Conservation (phyloP, 805 yeast species). For the Lipomyces mesembrius region DNA sequence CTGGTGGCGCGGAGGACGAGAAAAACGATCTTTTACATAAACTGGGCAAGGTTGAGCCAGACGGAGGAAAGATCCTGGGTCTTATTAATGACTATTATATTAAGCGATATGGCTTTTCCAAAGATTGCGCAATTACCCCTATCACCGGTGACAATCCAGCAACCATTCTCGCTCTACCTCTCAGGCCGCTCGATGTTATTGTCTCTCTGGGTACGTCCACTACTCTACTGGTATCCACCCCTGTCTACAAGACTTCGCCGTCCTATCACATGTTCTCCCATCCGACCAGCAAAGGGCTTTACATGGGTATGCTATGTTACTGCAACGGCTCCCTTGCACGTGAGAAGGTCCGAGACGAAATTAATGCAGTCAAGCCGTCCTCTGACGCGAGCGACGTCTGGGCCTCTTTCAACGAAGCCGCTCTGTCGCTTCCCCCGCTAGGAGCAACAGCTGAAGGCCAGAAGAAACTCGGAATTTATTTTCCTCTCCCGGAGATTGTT, state of each 20-base stretch:
- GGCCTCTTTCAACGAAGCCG: conserved; percentile 42
- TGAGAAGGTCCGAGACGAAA: conserved; percentile 68
- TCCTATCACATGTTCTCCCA: conserved; percentile 86
- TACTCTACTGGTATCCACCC: conserved; percentile 80
- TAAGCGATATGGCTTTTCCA: conserved; percentile 63
- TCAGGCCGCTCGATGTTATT: conserved; percentile 73
- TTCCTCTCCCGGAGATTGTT: conserved; percentile 88
- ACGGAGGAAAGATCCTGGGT: conserved; percentile 57
- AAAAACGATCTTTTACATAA: conserved; percentile 48
- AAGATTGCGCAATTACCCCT: conserved; percentile 62
- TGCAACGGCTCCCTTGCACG: conserved; percentile 90
- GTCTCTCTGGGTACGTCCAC: conserved; percentile 92
- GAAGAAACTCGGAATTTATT: conserved; percentile 72
- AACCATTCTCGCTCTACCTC: conserved; percentile 80
- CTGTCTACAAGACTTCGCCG: conserved; percentile 74
- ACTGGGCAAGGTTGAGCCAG: conserved; percentile 46
- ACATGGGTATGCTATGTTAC: conserved; percentile 95
- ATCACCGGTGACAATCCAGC: conserved; percentile 93
- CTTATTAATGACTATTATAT: conserved; percentile 63
- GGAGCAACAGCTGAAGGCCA: conserved; percentile 16
- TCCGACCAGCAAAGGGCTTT: conserved; percentile 74
- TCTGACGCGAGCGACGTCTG: conserved; percentile 40
- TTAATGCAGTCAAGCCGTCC: conserved; percentile 54
- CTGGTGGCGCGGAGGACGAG: conserved; percentile 43
- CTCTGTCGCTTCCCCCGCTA: conserved; percentile 27